phyloP scores from a whole-genome alignment of 2,329 filamentous ascomycete species.

The Colletotrichum sp. region DNA sequence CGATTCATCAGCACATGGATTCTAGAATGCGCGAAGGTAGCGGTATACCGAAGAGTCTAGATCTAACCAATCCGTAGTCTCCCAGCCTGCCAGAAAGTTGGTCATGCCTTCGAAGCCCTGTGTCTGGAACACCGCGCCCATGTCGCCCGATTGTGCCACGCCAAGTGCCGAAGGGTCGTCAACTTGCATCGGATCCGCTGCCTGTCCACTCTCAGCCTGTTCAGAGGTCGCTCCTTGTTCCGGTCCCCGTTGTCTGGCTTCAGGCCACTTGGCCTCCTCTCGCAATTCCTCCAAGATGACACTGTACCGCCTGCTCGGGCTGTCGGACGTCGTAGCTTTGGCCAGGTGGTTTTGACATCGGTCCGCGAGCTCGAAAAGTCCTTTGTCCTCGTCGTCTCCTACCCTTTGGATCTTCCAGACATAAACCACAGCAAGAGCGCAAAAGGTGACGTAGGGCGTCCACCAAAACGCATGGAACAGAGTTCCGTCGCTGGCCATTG shows the following conservation, averaged over 20 bases:
- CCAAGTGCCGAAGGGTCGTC: not conserved
- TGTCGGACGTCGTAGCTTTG: conserved; percentile 40
- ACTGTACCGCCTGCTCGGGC: conserved; percentile 52
- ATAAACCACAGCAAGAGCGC: conserved; percentile 57
- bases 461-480: conserved; percentile 52
- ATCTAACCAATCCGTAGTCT: conserved; percentile 34
- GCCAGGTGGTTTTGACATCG: conserved; percentile 50
- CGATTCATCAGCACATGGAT: not conserved
- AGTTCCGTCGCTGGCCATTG: conserved; percentile 37
- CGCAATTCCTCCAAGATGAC: conserved; percentile 58
- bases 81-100: conserved; percentile 27
- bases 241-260: not conserved
- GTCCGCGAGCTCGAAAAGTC: conserved; percentile 33
- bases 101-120: conserved; percentile 17
- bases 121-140: conserved; percentile 6
- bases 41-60: conserved; percentile 29
- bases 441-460: conserved; percentile 59
- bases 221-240: not conserved
- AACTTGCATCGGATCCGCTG: not conserved
- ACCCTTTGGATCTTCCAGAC: conserved; percentile 47
- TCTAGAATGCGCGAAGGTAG: not conserved
- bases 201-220: not conserved
- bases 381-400: not conserved
- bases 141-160: conserved; percentile 1
- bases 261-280: conserved; percentile 34